Evolutionary conservation across 73 alveolate genomes (phyloP), one percentile per base, ranked within the genome.

Genomic region (Breviolum minutum): DNA sequence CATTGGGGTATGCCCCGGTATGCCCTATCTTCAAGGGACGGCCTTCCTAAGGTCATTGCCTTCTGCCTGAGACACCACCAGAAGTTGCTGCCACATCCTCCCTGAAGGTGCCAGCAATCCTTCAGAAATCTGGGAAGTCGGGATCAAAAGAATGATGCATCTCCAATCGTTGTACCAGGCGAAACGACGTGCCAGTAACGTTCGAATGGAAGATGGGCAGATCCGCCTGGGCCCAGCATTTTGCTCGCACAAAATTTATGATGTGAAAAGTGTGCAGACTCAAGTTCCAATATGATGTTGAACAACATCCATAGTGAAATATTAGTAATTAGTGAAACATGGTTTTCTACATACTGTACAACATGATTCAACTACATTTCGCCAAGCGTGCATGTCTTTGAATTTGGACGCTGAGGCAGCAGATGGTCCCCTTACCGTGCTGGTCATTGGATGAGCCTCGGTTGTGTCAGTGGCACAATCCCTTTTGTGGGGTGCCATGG

Each of bases 381-480:
- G 54, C 54, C 54, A 40, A 40, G 54, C 54, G 0, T 40, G 54
- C 54, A 40, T 2, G 54, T 40, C 0, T 40, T 40, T 40, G 54
- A 40, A 40, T 40, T 40, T 40, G 54, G 54, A 40, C 54, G 63
- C 86, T 26, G 19, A 89, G 96, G 96, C 96, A 69, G 96, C 96
- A 69, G 96, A 89, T 89, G 96, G 96, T 32, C 96, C 96, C 8
- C 86, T 69, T 29, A 77, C 81, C 19, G 86, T 89, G 73, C 62
- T 89, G 86, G 85, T 89, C 24, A 74, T 89, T 40, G 96, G 96
- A 12, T 89, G 96, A 14, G 24, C 85, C 86, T 27, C 22, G 83
- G 68, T 63, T 40, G 64, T 40, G 54, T 40, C 54, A 40, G 54
- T 40, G 54, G 0, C 54, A 40, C 54, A 40, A 40, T 40, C 54